Evolutionary conservation across 2,329 filamentous ascomycete genomes (phyloP).

Genomic region (Fonsecaea erecta): DNA sequence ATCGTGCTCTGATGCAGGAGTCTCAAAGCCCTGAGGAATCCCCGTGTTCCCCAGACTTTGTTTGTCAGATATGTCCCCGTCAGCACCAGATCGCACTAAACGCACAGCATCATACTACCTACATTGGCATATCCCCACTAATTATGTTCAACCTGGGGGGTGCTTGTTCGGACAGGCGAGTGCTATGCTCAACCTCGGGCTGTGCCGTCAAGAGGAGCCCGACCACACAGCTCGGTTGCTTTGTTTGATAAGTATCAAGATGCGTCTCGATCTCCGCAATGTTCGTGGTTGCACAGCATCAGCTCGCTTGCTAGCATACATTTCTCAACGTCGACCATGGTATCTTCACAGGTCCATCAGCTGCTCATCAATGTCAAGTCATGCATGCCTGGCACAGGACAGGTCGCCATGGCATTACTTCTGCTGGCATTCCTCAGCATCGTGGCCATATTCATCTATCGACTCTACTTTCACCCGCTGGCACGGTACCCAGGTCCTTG

Average conservation of each 20-base stretch:
- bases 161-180: not conserved
- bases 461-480: constrained; percentile 15
- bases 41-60: not conserved
- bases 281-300: not conserved
- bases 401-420: not conserved
- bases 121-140: not conserved
- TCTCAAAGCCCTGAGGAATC: not conserved
- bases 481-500: constrained; percentile 7
- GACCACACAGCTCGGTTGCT: not conserved
- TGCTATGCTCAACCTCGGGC: not conserved
- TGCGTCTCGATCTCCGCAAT: not conserved
- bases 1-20: not conserved
- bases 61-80: not conserved
- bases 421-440: not conserved
- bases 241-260: not conserved
- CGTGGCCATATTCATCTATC: constrained; percentile 6
- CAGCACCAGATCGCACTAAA: not conserved
- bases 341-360: not conserved
- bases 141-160: not conserved
- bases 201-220: not conserved
- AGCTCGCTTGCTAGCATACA: not conserved
- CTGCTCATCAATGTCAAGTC: not conserved
- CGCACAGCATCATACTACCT: not conserved
- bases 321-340: not conserved
- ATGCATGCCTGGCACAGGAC: not conserved